Base-by-base conservation (phyloP, 441 rosid species). In the Mallotus japonicus region DNA sequence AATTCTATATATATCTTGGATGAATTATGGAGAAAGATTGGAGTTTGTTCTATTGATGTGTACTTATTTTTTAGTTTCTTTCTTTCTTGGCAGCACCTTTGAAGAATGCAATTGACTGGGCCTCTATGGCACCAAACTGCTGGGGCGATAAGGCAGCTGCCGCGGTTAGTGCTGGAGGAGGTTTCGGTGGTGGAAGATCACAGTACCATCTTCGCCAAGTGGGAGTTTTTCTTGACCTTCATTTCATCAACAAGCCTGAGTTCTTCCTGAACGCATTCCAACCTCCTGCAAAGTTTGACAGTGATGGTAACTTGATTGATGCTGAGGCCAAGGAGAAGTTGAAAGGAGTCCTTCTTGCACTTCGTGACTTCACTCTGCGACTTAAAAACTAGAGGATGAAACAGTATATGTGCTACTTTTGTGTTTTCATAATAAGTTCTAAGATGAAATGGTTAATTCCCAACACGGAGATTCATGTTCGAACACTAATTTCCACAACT, bases 211-310 rank as follows among this genome's bases (percentile, higher is more conserved):
- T 83, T 5, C 84, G 89, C 13, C 84, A 85, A 53, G 76, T 76
- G 22, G 89, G 87, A 50, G 89, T 85, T 51, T 83, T 15, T 76
- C 72, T 86, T 0, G 83, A 86, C 24, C 83, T 84, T 73, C 87
- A 86, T 72, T 86, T 84, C 85, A 79, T 86, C 63, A 86, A 86
- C 77, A 86, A 82, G 14, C 93, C 93, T 0, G 92, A 90, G 78
- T 87, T 92, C 59, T 85, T 81, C 78, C 22, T 91, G 80, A 83
- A 83, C 34, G 96, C 87, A 12, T 92, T 84, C 68, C 79, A 85
- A 57, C 83, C 90, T 19, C 96, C 95, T n/a, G 80, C 86, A 34
- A 92, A 87, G 60, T 92, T 92, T 49, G 93, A 92, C 14, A 51
- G 61, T 0, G 75, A 91, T 53, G 91, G 97, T 47, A 85, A 88